A percentile compares a stretch with the other conserved stretches of the same genome.
Conservation (phyloP, 805 yeast species). For the Yarrowia sp. region DNA sequence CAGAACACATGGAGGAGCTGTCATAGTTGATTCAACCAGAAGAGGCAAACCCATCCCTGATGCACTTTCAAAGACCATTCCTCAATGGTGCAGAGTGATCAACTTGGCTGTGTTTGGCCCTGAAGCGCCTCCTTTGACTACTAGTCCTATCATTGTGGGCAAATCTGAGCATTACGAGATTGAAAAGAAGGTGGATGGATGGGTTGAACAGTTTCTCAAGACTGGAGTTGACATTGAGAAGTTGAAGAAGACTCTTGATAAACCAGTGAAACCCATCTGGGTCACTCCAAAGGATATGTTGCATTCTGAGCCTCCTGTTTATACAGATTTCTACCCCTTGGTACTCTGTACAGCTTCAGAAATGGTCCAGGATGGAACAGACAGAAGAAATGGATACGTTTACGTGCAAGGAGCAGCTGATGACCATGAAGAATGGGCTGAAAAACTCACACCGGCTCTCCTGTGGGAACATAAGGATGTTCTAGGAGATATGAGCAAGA, state of each 20-base stretch:
- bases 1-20: slow-evolving; percentile 55
- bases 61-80: slow-evolving; percentile 83
- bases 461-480: slow-evolving; percentile 61
- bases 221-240: slow-evolving; percentile 54
- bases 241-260: slow-evolving; percentile 51
- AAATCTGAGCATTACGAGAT: slow-evolving; percentile 64
- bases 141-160: slow-evolving; percentile 64
- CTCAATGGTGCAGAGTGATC: slow-evolving; percentile 88
- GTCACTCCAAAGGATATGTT: slow-evolving; percentile 60
- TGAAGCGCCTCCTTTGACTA: slow-evolving; percentile 49
- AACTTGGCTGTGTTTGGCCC: slow-evolving; percentile 60
- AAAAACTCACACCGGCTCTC: slow-evolving; percentile 58
- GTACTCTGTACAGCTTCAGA: slow-evolving; percentile 68
- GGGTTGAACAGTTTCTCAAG: slow-evolving; percentile 56
- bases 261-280: slow-evolving; percentile 74
- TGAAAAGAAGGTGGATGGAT: slow-evolving; percentile 54
- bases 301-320: slow-evolving; percentile 51
- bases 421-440: slow-evolving; percentile 88
- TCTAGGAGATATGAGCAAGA: slow-evolving; percentile 46
- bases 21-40: slow-evolving; percentile 83
- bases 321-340: slow-evolving; percentile 54
- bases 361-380: slow-evolving; percentile 65
- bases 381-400: slow-evolving; percentile 56
- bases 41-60: slow-evolving; percentile 88
- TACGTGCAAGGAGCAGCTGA: slow-evolving; percentile 96